Conservation (phyloP, 2,329 filamentous ascomycete genomes). For the Helicocarpus griseus region DNA sequence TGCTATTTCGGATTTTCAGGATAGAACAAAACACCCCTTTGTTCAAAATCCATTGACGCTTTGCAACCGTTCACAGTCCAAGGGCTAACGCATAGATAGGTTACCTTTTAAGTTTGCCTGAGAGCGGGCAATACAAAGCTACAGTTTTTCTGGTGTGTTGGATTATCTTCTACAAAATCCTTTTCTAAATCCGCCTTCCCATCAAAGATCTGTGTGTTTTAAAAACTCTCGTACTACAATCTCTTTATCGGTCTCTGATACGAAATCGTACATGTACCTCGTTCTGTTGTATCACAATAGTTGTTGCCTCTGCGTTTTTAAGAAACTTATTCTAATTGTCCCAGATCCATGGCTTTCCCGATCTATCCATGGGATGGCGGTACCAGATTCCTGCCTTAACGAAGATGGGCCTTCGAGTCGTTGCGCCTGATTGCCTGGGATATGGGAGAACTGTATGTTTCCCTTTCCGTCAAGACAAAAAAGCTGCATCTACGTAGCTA, state of each 20-base stretch:
- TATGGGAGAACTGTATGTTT: conserved; percentile 61
- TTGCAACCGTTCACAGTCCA: not conserved
- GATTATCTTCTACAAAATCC: not conserved
- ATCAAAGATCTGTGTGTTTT: too few species aligned
- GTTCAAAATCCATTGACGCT: not conserved
- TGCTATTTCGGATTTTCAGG: not conserved
- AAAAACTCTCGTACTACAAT: too few species aligned
- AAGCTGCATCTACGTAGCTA: not conserved
- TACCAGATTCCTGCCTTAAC: conserved; percentile 73
- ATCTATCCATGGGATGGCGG: conserved; percentile 77
- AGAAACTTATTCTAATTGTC: not conserved
- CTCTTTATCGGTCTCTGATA: not conserved
- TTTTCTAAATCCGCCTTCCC: too few species aligned
- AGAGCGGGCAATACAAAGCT: conserved; percentile 30
- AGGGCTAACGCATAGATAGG: conserved; percentile 47
- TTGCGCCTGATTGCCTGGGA: conserved; percentile 78
- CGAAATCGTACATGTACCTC: too few species aligned
- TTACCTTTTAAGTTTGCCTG: conserved; percentile 47
- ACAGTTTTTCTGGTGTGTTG: conserved; percentile 36
- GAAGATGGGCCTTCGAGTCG: conserved; percentile 63
- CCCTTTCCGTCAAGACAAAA: not conserved
- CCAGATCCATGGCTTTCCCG: conserved; percentile 70
- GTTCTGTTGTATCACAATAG: too few species aligned
- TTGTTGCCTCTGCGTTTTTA: not conserved
- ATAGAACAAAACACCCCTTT: too few species aligned